phyloP scores from a whole-genome alignment of 2,329 filamentous ascomycete species.

The Parastagonospora avenae region DNA sequence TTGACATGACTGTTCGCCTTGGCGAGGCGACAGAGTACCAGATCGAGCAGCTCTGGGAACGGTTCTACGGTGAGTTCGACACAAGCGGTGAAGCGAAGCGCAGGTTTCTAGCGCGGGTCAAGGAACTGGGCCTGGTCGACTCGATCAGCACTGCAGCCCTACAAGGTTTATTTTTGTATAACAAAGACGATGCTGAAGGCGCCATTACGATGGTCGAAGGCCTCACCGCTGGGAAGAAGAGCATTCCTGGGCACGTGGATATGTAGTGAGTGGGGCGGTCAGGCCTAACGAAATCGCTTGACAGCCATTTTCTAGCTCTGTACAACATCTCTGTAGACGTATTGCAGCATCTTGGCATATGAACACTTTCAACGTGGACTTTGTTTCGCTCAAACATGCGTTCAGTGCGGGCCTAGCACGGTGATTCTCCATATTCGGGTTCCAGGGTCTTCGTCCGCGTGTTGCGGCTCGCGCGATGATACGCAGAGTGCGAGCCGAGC shows the following conservation, averaged over 20 bases:
- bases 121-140: slow-evolving; percentile 72
- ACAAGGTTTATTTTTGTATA: slow-evolving; percentile 92
- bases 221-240: slow-evolving; percentile 48
- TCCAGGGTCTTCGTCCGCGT: background rate
- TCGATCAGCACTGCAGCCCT: slow-evolving; percentile 85
- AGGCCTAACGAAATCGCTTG: slow-evolving; percentile 5
- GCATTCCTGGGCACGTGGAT: slow-evolving; percentile 39
- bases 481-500: slow-evolving; percentile 15
- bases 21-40: slow-evolving; percentile 87
- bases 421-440: background rate
- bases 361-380: too few species aligned
- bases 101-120: slow-evolving; percentile 73
- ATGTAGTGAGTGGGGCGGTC: slow-evolving; percentile 16
- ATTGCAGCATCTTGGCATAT: too few species aligned
- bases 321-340: slow-evolving; percentile 3
- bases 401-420: too few species aligned
- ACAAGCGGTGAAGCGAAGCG: slow-evolving; percentile 63
- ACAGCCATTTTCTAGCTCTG: slow-evolving; percentile 2
- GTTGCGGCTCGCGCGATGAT: slow-evolving; percentile 11
- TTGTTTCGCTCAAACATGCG: too few species aligned
- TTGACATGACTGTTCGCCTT: slow-evolving; percentile 90
- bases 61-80: slow-evolving; percentile 90
- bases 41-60: slow-evolving; percentile 86
- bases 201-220: slow-evolving; percentile 80
- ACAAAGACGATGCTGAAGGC: slow-evolving; percentile 88